These are phyloP conservation scores for Colletotrichum gloeosporioides DNA, from an alignment of 2,329 filamentous ascomycete species.

Conservation along the genomic window DNA sequence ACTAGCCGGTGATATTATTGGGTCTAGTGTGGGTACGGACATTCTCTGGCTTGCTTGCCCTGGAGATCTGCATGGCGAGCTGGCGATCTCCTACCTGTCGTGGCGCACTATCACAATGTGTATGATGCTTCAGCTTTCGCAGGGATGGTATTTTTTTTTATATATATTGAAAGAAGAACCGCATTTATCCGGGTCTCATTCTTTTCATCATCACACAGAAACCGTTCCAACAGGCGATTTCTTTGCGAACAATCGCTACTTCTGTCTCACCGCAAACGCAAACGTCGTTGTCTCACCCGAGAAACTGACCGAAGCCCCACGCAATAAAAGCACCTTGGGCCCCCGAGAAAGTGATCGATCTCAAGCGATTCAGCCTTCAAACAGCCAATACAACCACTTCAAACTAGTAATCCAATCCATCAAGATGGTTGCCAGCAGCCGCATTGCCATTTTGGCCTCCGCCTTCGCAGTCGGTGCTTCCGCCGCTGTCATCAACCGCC, in stretches of 20 bases:
- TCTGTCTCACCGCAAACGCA: neutral
- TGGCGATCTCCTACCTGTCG: neutral
- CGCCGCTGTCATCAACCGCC: neutral
- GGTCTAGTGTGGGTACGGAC: neutral
- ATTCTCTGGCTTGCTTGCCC: neutral
- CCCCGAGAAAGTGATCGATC: neutral
- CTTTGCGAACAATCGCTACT: neutral
- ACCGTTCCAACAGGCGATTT: neutral
- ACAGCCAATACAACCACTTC: no score
- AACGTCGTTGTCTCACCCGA: neutral
- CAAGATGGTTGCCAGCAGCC: neutral
- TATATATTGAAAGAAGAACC: neutral
- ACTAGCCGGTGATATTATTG: neutral
- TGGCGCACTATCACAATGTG: neutral
- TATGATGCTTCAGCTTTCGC: neutral
- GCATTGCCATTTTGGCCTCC: neutral
- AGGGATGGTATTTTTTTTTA: neutral
- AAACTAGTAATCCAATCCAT: no score
- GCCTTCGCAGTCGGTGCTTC: neutral
- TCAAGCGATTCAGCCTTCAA: neutral
- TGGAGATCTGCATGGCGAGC: neutral
- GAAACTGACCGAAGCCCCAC: neutral
- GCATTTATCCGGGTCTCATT: neutral
- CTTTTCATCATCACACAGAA: neutral
- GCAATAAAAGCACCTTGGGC: neutral